A percentile compares a stretch with the other conserved stretches of the same genome.
Evolutionary conservation across 169 alveolate species (phyloP).

Genomic region (Cryptosporidium ubiquitum): DNA sequence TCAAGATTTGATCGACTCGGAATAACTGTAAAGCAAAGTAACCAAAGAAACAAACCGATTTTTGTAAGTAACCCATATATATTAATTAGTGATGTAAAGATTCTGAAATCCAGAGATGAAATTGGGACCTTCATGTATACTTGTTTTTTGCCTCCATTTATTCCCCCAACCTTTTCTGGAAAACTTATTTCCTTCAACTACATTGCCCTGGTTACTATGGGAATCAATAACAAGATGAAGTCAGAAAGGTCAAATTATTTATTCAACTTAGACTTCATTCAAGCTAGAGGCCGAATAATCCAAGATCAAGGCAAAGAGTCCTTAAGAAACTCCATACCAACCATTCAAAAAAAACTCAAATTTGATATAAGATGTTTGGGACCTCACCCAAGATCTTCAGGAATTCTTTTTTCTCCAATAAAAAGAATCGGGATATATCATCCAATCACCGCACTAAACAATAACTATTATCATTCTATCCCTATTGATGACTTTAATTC

Average conservation of each 20-base stretch:
- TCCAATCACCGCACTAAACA: constrained; percentile 55
- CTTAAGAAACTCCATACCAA: neutral
- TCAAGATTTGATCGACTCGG: neutral
- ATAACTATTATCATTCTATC: neutral
- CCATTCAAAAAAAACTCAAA: constrained; percentile 30
- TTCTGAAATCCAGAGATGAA: constrained; percentile 1
- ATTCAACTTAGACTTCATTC: neutral
- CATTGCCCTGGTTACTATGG: constrained; percentile 21
- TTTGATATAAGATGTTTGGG: constrained; percentile 63
- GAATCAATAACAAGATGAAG: constrained; percentile 30
- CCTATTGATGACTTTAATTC: neutral
- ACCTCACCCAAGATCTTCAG: constrained; percentile 46
- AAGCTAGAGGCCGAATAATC: neutral
- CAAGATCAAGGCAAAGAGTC: neutral
- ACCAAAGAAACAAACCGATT: constrained; percentile 16
- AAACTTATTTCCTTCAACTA: constrained; percentile 20
- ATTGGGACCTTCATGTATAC: constrained; percentile 49
- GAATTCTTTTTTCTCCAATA: neutral
- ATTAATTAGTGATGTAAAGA: constrained; percentile 27
- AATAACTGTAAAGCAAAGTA: neutral
- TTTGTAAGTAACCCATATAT: constrained; percentile 66
- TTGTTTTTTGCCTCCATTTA: constrained; percentile 55
- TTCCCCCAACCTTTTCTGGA: constrained; percentile 60
- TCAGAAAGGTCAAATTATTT: neutral
- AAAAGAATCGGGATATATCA: neutral